These are phyloP conservation scores for Plasmodium gaboni DNA, from an alignment of 169 alveolate species.

Conservation along the genomic window DNA sequence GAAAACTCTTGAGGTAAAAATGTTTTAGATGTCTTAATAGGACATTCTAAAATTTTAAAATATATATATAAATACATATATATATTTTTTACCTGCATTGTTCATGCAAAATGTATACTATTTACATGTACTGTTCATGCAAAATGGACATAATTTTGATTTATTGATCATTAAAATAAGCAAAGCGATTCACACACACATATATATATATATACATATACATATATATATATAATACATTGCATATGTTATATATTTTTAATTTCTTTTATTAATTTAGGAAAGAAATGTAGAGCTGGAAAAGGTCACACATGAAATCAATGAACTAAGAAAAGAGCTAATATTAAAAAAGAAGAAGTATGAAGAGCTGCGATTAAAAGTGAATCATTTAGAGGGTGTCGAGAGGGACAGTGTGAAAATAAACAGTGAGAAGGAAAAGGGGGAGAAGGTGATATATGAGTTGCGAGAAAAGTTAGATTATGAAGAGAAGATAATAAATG, in stretches of 20 bases:
- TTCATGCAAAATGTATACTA: too few relatives aligned
- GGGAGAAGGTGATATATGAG: constrained; percentile 8
- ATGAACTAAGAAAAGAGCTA: constrained; percentile 1
- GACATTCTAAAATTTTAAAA: too few relatives aligned
- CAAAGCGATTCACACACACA: too few relatives aligned
- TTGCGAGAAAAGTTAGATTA: constrained; percentile 14
- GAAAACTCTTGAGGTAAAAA: constrained; percentile 14
- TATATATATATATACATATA: too few relatives aligned
- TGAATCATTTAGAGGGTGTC: neutral
- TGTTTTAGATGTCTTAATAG: too few relatives aligned
- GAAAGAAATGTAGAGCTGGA: constrained; percentile 11
- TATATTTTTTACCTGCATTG: too few relatives aligned
- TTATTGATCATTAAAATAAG: too few relatives aligned
- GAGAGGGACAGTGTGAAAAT: constrained; percentile 13
- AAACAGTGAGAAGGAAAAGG: constrained; percentile 24
- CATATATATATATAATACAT: too few relatives aligned
- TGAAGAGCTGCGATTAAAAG: constrained; percentile 34
- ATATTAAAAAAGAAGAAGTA: constrained; percentile 16
- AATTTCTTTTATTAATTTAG: constrained; percentile 1
- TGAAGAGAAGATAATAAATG: constrained; percentile 11
- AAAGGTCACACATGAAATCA: constrained; percentile 1
- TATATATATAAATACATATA: too few relatives aligned
- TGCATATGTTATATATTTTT: neutral
- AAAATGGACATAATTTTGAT: too few relatives aligned
- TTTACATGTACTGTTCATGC: too few relatives aligned